Base-by-base conservation (phyloP, 2,329 filamentous ascomycete genomes). In the Monilinia aucupariae region DNA sequence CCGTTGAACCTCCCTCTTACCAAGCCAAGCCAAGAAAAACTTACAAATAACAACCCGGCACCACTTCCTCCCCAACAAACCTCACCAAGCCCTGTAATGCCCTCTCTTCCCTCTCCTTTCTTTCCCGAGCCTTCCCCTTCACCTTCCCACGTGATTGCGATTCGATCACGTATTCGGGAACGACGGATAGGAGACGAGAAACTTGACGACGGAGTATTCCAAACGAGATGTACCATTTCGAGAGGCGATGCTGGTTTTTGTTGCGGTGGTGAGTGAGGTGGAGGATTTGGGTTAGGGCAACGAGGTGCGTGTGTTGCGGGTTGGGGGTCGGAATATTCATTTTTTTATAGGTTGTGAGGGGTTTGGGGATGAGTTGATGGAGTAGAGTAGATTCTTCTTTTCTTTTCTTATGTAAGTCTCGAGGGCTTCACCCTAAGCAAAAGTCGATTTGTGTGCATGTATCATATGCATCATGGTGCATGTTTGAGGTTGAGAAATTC, bases 161-260 rank as follows among this genome's bases (percentile, higher is more conserved):
- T 12, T 56, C 59, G 9, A 62, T 43, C 43, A 56, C 25, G 56
- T 30, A n/a, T 56, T 62, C 51, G 22, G 60, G 60, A 20, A 58
- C 25, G n/a, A 62, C 20, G 6, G 45, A 25, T 25, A 80, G 70
- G 2, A 96, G 77, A 61, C 81, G 81, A 10, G 77, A 76, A 10
- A 88, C 74, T 63, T 85, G 81, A 53, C 90, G 88, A 43, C 90
- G 85, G 67, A 97, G 81, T 67, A 88, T 81, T 60, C 82, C 82
- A 65, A 97, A 85, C 71, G 79, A 80, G 70, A 85, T 84, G 85
- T 90, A 97, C 93, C 93, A 99, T 72, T 85, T 84, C 37, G 87
- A 83, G 66, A 83, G 81, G 62, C 86, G 86, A 75, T 97, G 93
- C 77, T 97, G 93, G 78, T 97, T 97, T 73, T 87, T 88, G 79